A percentile compares a stretch with the other conserved stretches of the same genome.
Evolutionary conservation across 2,329 filamentous ascomycete species (phyloP).

Genomic region (Metarhizium sp.): DNA sequence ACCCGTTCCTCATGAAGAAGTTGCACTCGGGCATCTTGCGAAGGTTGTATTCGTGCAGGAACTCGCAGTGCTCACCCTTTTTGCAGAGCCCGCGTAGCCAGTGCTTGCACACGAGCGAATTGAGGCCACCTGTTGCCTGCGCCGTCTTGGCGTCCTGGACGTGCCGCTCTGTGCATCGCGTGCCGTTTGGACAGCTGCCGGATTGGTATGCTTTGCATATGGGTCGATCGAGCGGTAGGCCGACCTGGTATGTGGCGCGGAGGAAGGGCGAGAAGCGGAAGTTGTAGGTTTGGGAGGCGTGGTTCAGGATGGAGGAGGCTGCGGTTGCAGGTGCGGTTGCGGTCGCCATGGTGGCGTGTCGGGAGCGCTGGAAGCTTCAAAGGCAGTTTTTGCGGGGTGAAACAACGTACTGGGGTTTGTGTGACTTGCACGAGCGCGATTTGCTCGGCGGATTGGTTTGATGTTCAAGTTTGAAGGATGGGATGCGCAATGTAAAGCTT

Average conservation of each 20-base stretch:
- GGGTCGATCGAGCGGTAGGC: constrained; percentile 67
- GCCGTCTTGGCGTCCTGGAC: constrained; percentile 26
- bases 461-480: neutral
- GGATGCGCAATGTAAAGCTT: neutral
- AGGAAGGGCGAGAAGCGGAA: constrained; percentile 87
- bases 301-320: constrained; percentile 43
- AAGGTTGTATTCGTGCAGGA: constrained; percentile 96
- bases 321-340: constrained; percentile 18
- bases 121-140: constrained; percentile 44
- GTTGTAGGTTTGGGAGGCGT: constrained; percentile 47
- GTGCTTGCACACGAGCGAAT: constrained; percentile 93
- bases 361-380: neutral
- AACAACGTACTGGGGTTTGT: neutral
- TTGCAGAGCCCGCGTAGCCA: constrained; percentile 97
- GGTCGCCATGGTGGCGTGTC: constrained; percentile 19
- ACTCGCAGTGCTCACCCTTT: constrained; percentile 94
- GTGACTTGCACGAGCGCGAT: neutral
- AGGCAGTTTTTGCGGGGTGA: neutral
- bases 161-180: constrained; percentile 80
- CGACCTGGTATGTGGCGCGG: constrained; percentile 72
- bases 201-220: constrained; percentile 79
- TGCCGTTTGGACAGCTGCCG: constrained; percentile 79
- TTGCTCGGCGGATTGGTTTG: neutral
- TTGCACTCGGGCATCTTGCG: constrained; percentile 98
- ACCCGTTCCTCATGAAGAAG: constrained; percentile 87